Evolutionary conservation across 2,329 filamentous ascomycete species (phyloP).

Genomic region (Sporothrix curviconia): DNA sequence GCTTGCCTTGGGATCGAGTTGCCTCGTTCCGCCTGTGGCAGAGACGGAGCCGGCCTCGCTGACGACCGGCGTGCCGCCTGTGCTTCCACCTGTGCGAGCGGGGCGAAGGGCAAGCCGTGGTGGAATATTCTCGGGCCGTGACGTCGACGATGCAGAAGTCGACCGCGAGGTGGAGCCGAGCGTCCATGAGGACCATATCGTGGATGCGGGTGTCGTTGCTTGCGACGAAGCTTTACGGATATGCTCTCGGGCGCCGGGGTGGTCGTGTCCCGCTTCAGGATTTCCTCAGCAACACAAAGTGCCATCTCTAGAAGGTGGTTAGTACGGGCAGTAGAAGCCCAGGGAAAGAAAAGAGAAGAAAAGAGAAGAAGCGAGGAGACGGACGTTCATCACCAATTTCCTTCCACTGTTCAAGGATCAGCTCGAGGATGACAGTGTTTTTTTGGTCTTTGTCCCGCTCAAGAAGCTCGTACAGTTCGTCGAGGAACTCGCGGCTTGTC

Average conservation of each 20-base stretch:
- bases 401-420: constrained; percentile 18
- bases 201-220: constrained; percentile 1
- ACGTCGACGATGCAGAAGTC: constrained; percentile 8
- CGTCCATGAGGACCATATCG: constrained; percentile 22
- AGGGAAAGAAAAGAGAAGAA: neutral
- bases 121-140: neutral
- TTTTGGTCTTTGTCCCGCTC: constrained; percentile 10
- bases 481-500: constrained; percentile 9
- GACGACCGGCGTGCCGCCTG: neutral
- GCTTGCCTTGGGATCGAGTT: constrained; percentile 4
- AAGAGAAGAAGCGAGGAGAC: neutral
- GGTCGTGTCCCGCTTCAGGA: constrained; percentile 12
- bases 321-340: neutral
- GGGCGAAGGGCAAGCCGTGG: neutral
- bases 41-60: constrained; percentile 5
- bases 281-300: constrained; percentile 15
- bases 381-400: constrained; percentile 12
- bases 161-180: constrained; percentile 34
- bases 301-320: constrained; percentile 9
- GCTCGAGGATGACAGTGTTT: constrained; percentile 14
- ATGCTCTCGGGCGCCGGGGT: constrained; percentile 7
- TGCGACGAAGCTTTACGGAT: constrained; percentile 5
- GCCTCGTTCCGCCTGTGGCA: neutral
- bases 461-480: constrained; percentile 18
- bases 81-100: neutral